Base-by-base conservation (phyloP, 129 eudicot genomes). In the Centella asiatica region DNA sequence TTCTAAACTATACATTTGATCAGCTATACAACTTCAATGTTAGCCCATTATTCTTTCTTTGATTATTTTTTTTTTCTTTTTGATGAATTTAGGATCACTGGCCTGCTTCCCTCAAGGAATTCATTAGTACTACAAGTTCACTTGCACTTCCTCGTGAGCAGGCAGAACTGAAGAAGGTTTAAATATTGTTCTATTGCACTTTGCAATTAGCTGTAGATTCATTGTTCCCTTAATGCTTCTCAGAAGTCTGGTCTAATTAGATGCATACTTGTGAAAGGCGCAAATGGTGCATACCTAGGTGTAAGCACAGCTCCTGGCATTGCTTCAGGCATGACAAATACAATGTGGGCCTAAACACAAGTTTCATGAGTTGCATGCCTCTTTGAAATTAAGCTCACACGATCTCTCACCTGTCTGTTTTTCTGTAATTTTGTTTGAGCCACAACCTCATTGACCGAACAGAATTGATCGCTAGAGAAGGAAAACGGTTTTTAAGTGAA, bases 21-120 rank as follows among this genome's bases (percentile, higher is more conserved):
- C 28, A 33, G 14, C 20, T 57, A 13, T 10, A 20, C 33, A 57
- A 4, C 27, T 33, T 57, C 27, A 29, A 27, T 24, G 17, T 52
- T 24, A 15, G 19, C 54, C 19, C 23, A 23, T 19, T 47, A 36
- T 19, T 6, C 55, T 37, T 22, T 36, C 53, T 44, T 48, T 68
- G 42, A 40, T 26, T 62, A 34, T 8, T 52, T n/a, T 52, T 9
- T 52, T 52, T 26, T 22, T 11, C 27, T 5, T 8, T 48, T 42
- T 64, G 44, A 45, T 57, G 37, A 25, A 48, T 56, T 56, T 73
- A 83, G 95, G 94, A 79, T 36, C 68, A 79, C 61, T 86, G 90
- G 95, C 95, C 95, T 65, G 56, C 74, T 67, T 90, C 97, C 1
- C 87, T 90, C 54, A 90, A 84, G 48, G 76, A 81, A 20, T 90